Evolutionary conservation across 1,139 yeast genomes (phyloP), one percentile per base, ranked within the genome.

Genomic region (Suhomyces anneliseae): DNA sequence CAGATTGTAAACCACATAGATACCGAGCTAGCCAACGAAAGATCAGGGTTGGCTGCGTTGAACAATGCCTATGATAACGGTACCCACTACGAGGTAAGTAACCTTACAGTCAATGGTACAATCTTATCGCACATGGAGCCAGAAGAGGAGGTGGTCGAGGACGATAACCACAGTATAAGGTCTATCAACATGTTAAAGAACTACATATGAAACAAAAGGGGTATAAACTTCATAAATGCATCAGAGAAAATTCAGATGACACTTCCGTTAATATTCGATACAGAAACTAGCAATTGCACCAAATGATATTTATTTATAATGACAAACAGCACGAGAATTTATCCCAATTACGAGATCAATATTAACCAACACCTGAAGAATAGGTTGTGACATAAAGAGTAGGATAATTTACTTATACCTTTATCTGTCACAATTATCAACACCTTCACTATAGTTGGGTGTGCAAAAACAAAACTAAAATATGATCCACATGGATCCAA

Each of bases 41-140:
- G 52, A 2, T 53, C 55, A 27, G 54, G 49, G 8, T 40, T 56
- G n/a, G 49, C 58, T 19, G 55, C 55, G 2, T 37, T 56, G 32
- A 56, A 56, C 43, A 44, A 46, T 33, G 53, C 57, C 26, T 56
- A 51, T 41, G 58, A 56, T 38, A 36, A 35, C 15, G 15, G 44
- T 9, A 33, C 35, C 10, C 39, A 36, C 8, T 37, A 36, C 34
- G 48, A 45, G 43, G 40, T 54, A 29, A 51, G 47, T 39, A 48
- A 47, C 32, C 46, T 54, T 31, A 51, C 48, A 10, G 59, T 44
- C 4, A 29, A 35, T 2, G 61, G 61, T 0, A 52, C 53, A 4
- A 50, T 57, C 10, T 39, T 43, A 27, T 40, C 39, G 10, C 40
- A 32, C 8, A n/a, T 10, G 4, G 46, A 46, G 27, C 31, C 33